A percentile compares a stretch with the other conserved stretches of the same genome.
These are phyloP conservation scores for Colletotrichum nymphaeae DNA, from an alignment of 2,329 filamentous ascomycete genomes.

Conservation along the genomic window DNA sequence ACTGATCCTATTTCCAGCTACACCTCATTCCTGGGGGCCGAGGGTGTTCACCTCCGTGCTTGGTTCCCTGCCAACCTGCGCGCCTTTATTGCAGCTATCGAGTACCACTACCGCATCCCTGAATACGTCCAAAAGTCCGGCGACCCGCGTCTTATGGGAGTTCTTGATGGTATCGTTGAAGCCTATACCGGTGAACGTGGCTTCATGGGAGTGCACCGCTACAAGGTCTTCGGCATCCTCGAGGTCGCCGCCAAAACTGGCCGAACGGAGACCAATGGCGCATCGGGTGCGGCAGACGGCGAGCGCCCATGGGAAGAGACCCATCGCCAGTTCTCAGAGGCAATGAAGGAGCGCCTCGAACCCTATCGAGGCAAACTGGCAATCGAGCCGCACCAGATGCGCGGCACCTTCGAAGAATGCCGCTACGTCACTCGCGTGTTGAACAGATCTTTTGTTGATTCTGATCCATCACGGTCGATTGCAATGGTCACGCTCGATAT, in stretches of 20 bases:
- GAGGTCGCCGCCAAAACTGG: constrained; percentile 66
- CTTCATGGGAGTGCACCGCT: constrained; percentile 66
- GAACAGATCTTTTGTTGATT: constrained; percentile 57
- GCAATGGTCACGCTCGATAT: constrained; percentile 63
- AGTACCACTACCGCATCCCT: constrained; percentile 64
- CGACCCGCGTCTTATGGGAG: constrained; percentile 61
- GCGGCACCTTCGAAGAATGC: constrained; percentile 66
- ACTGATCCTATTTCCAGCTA: constrained; percentile 42
- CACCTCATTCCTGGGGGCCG: constrained; percentile 61
- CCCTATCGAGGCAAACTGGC: constrained; percentile 58
- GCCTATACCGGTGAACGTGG: constrained; percentile 66
- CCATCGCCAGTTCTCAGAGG: constrained; percentile 61
- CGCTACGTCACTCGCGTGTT: constrained; percentile 59
- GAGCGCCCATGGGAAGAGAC: constrained; percentile 62
- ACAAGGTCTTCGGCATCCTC: constrained; percentile 67
- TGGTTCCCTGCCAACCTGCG: constrained; percentile 65
- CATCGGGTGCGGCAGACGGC: constrained; percentile 56
- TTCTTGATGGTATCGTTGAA: constrained; percentile 65
- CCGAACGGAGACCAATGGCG: constrained; percentile 63
- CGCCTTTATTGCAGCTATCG: constrained; percentile 65
- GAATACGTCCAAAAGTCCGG: constrained; percentile 62
- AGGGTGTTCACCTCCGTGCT: constrained; percentile 63
- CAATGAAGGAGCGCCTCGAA: constrained; percentile 65
- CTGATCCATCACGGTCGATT: constrained; percentile 57
- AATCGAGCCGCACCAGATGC: constrained; percentile 63